Conservation (phyloP, 2,329 filamentous ascomycete genomes). For the Cytospora leucostoma region DNA sequence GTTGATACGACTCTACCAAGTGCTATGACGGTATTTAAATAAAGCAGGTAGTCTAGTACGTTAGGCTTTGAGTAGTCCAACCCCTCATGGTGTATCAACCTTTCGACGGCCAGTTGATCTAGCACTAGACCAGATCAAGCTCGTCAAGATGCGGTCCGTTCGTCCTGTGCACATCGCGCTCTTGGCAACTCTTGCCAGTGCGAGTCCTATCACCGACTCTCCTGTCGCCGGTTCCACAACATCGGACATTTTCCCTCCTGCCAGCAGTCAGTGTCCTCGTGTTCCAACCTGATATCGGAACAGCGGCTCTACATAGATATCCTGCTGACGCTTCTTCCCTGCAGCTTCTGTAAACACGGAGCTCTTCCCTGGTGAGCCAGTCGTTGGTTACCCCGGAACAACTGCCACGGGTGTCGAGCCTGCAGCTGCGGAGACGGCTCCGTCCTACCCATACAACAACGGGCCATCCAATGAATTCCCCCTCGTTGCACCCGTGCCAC, state of each 20-base stretch:
- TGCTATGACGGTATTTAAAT: constrained; percentile 8
- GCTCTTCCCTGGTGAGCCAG: constrained; percentile 36
- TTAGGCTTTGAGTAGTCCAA: constrained; percentile 1
- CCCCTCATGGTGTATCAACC: background rate
- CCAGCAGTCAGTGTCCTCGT: constrained; percentile 29
- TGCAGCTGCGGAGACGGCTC: constrained; percentile 35
- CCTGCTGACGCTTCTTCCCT: background rate
- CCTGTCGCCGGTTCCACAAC: constrained; percentile 24
- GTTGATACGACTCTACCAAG: background rate
- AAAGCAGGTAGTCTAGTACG: constrained; percentile 1
- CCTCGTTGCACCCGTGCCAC: constrained; percentile 33
- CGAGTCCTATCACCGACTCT: constrained; percentile 19
- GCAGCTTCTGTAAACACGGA: constrained; percentile 34
- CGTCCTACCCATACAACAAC: constrained; percentile 34
- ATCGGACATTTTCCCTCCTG: constrained; percentile 31
- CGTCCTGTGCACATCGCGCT: background rate
- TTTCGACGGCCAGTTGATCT: background rate
- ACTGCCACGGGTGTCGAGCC: constrained; percentile 36
- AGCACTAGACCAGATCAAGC: background rate
- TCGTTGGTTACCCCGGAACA: constrained; percentile 35
- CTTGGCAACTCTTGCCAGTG: constrained; percentile 6
- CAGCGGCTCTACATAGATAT: background rate
- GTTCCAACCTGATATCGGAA: background rate
- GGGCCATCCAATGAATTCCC: constrained; percentile 36
- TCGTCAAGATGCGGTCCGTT: constrained; percentile 15